Base-by-base conservation (phyloP, 305 asterid species). In the Salvia sclarea region DNA sequence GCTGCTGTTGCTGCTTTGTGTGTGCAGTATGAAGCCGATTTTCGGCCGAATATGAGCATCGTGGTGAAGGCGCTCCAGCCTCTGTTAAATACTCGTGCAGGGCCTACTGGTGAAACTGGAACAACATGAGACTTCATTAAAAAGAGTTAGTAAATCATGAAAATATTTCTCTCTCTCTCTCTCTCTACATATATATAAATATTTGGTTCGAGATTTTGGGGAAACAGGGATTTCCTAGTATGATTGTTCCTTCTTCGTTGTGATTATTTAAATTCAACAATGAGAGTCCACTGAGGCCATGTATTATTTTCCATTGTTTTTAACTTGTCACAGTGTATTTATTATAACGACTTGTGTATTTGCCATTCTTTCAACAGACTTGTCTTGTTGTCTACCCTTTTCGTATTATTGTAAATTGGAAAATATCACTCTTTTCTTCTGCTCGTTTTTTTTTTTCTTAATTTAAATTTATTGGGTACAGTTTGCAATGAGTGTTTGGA, bases 1-100 rank as follows among this genome's bases (percentile, higher is more conserved):
- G 85, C 85, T 38, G 83, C 85, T 35, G 81, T 75, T 70, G 85
- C 85, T 4, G 85, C 81, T 21, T 47, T 81, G 49, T 81, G 85
- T 49, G 82, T 81, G 18, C 85, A 81, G 30, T 81, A 75, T 14
- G 85, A 81, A 75, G 85, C 82, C 0, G 85, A 81, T 66, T 81
- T 81, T 50, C 69, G 85, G 64, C 81, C 81, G 52, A 78, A 81
- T 67, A 81, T 81, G 83, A 75, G 81, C 82, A 75, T 81, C 64
- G 85, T 81, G 49, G 83, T 78, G 24, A 81, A 81, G 76, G 83
- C 81, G n/a, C 73, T 81, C 43, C 85, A 81, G 77, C 83, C 83
- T 12, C 79, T 81, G 48, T 48, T 81, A 68, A 75, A 75, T 54
- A 68, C 76, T 24, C 80, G 76, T 12, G 74, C 79, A 14, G 84